phyloP scores from a whole-genome alignment of 129 eudicot genomes.

The Deinandra increscens region DNA sequence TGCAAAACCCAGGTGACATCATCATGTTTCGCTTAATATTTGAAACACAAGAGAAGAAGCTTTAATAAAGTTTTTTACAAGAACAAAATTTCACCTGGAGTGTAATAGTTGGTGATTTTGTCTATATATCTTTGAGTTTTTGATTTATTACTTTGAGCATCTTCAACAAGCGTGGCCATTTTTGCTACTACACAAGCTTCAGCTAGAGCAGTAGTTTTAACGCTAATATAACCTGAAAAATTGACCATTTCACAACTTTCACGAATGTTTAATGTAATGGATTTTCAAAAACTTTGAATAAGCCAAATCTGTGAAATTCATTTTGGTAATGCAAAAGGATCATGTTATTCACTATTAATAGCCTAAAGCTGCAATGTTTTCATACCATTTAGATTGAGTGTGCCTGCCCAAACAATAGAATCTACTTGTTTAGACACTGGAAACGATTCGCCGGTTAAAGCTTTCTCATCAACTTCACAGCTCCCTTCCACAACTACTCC shows the following conservation, averaged over 20 bases:
- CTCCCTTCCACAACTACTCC: conserved; percentile 79
- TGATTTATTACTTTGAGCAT: conserved; percentile 80
- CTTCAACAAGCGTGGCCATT: conserved; percentile 95
- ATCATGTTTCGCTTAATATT: not conserved
- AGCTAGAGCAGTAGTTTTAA: conserved; percentile 74
- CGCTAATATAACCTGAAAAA: conserved; percentile 61
- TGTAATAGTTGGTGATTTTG: conserved; percentile 68
- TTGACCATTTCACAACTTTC: not conserved
- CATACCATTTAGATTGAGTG: conserved; percentile 85
- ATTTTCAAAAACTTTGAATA: not conserved
- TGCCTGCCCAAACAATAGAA: conserved; percentile 87
- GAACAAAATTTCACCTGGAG: conserved; percentile 53
- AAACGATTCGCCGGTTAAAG: conserved; percentile 88
- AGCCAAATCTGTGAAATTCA: not conserved
- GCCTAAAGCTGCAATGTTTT: not conserved
- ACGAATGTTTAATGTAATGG: not conserved
- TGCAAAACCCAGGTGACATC: conserved; percentile 32
- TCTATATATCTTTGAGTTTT: conserved; percentile 71
- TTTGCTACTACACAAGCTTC: conserved; percentile 84
- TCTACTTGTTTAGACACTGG: conserved; percentile 72
- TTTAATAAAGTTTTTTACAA: not conserved
- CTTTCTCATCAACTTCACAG: conserved; percentile 86
- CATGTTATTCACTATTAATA: too few species aligned
- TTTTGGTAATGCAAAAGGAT: not conserved
- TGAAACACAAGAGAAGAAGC: not conserved